phyloP scores from a whole-genome alignment of 2,329 filamentous ascomycete genomes.

The Aciculosporium take region DNA sequence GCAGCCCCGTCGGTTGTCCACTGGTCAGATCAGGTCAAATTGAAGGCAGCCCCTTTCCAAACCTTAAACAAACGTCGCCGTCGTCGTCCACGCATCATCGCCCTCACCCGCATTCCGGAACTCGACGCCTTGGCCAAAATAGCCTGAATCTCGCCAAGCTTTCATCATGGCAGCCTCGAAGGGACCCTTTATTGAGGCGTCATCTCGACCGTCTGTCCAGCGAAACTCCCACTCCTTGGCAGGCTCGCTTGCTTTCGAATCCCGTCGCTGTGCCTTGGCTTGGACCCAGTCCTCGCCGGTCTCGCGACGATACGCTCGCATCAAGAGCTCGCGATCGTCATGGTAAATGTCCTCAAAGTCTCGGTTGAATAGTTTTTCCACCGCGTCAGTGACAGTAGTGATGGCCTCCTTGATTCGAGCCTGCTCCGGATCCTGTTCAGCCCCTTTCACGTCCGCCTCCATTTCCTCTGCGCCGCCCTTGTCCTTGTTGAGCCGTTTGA shows the following conservation, averaged over 20 bases:
- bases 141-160: constrained; percentile 81
- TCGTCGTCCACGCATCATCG: constrained; percentile 35
- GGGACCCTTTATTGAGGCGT: constrained; percentile 65
- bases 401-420: constrained; percentile 57
- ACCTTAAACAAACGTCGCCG: constrained; percentile 34
- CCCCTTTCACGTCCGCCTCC: constrained; percentile 51
- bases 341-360: constrained; percentile 89
- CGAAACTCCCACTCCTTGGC: constrained; percentile 63
- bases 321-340: constrained; percentile 66
- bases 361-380: constrained; percentile 70
- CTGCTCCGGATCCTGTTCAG: constrained; percentile 52
- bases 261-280: constrained; percentile 18
- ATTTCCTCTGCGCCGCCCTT: constrained; percentile 41
- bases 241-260: constrained; percentile 9
- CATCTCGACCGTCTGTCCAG: constrained; percentile 81
- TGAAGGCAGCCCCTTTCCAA: neutral
- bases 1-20: neutral
- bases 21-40: neutral
- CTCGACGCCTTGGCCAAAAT: constrained; percentile 82
- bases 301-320: constrained; percentile 70
- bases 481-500: constrained; percentile 50
- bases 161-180: constrained; percentile 78
- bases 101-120: constrained; percentile 48
- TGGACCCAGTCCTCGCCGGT: constrained; percentile 73
- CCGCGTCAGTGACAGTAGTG: constrained; percentile 72